Evolutionary conservation across 1,139 yeast genomes (phyloP), one percentile per base, ranked within the genome.

Genomic region (Blastobotrys illinoisensis): DNA sequence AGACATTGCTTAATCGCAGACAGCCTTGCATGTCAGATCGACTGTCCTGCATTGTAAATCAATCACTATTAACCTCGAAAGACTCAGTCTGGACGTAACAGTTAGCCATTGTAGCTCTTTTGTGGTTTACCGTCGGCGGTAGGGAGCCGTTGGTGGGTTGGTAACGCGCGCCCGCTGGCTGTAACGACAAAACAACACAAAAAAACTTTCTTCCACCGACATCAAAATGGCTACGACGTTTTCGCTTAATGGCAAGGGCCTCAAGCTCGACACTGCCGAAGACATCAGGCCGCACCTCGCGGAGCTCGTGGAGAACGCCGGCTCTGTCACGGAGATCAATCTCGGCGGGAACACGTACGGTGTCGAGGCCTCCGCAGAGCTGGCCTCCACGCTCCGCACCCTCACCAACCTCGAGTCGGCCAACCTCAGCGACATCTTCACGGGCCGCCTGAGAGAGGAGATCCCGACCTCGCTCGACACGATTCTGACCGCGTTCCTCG

Each of bases 281-380:
- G 97, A 90, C 65, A 86, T 90, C 60, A 77, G 80, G 63, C 83
- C 87, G 13, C 79, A 80, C 64, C 68, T 86, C 48, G 77, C 78
- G 14, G 70, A 69, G 61, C 67, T 66, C 56, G 66, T 64, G 32
- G 66, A 67, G 21, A 68, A 68, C 59, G 67, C 64, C 55, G 57
- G 58, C 7, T 63, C 69, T 54, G 72, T 89, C 58, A 79, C 78
- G 52, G 83, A 81, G 64, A 75, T 91, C 56, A 95, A 88, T 69
- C 78, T 93, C 54, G 85, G 91, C 18, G 99, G 99, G 62, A 93
- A 93, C 75, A 91, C 99, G 47, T 83, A 90, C 60, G 97, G 99
- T 55, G 84, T 90, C 56, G 96, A 84, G 50, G 96, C 97, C 5
- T 87, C 96, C 44, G 78, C 80, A 65, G 80, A 81, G 19, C 74